Evolutionary conservation across 2,329 filamentous ascomycete species (phyloP), one percentile per base, ranked within the genome.

Genomic region (Xylaria sp.): DNA sequence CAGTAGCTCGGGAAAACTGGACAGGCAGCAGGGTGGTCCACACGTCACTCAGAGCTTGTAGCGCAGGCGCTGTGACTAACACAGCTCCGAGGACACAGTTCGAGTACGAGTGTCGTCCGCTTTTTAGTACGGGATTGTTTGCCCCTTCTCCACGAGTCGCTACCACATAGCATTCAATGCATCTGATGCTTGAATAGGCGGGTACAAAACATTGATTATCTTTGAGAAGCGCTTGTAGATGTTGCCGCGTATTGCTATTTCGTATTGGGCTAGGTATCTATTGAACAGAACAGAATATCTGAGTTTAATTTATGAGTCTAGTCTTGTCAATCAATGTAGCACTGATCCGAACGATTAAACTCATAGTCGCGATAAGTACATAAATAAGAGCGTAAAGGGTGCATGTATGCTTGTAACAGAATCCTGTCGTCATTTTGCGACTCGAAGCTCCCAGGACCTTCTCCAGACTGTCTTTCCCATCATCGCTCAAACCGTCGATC

Each of bases 401-500:
- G 17, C 17, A 47, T 42, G 14, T 48, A 56, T 34, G 34, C 45
- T 21, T 27, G 64, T 61, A 64, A 47, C 39, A 12, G 54, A 57
- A 54, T 19, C 51, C 27, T 64, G 65, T 68, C 69, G 65, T 70
- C 68, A 71, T 68, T 67, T 55, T 6, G 9, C 32, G 12, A 27
- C 42, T 12, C 27, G 27, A 39, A 48, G 34, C 51, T 36, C 32
- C 4, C 24, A 27, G 24, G 24, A 27, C 4, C 11, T 7, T 11
- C 32, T 14, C 42, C 45, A 47, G 45, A 32, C 47, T 47, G 21
- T 39, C 58, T 53, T 39, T 36, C 21, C 14, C 27, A 55, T 36
- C 39, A 14, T 24, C 42, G 47, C 51, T 30, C 39, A 30, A 14
- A 36, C 21, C 54, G n/a, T 12, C 1, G 4, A 34, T 21, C 6